Evolutionary conservation across 441 rosid species (phyloP).

Genomic region (Erysimum cheiri): DNA sequence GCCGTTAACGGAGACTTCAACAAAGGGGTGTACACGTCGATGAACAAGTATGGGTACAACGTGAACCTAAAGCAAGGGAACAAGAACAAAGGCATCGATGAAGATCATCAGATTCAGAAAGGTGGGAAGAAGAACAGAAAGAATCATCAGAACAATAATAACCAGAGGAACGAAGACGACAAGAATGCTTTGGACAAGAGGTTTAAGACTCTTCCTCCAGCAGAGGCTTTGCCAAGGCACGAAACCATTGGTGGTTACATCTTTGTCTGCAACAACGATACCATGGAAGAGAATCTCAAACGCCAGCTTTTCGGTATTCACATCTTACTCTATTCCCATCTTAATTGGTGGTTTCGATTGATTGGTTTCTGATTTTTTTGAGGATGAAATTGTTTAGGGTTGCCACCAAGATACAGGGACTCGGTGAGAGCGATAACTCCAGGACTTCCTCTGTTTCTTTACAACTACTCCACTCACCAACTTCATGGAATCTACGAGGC

Average conservation of each 20-base stretch:
- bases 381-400: slow-evolving; percentile 36
- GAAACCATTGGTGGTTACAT: slow-evolving; percentile 97
- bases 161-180: slow-evolving; percentile 47
- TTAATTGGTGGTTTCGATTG: background rate
- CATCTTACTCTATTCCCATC: no score
- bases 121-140: slow-evolving; percentile 64
- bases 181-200: slow-evolving; percentile 71
- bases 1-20: slow-evolving; percentile 82
- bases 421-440: slow-evolving; percentile 98
- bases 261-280: slow-evolving; percentile 98
- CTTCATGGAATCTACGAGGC: slow-evolving; percentile 98
- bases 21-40: slow-evolving; percentile 66
- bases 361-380: background rate
- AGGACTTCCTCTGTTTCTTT: slow-evolving; percentile 94
- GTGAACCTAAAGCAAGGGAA: slow-evolving; percentile 48
- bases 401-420: slow-evolving; percentile 97
- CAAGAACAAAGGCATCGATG: slow-evolving; percentile 57
- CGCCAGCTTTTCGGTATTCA: slow-evolving; percentile 75
- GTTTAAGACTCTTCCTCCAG: slow-evolving; percentile 93
- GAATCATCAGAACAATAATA: slow-evolving; percentile 51
- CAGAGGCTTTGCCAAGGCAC: slow-evolving; percentile 86
- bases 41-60: slow-evolving; percentile 46
- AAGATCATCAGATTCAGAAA: slow-evolving; percentile 56
- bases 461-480: slow-evolving; percentile 98
- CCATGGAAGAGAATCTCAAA: slow-evolving; percentile 94